These are phyloP conservation scores for Acer yangbiense DNA, from an alignment of 345 rosid genomes.

Conservation along the genomic window DNA sequence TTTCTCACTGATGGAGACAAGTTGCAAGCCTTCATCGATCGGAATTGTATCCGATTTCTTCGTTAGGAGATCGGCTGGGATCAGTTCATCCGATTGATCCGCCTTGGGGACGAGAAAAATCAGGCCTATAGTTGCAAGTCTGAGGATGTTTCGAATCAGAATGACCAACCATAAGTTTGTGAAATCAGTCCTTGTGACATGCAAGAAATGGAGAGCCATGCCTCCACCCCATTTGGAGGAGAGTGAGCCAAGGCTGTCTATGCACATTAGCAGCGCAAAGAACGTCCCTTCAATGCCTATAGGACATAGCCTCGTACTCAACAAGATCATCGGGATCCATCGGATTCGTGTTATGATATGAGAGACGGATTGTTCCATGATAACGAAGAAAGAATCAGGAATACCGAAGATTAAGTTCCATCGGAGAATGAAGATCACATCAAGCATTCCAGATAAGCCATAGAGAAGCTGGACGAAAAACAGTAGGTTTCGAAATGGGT, in stretches of 20 bases:
- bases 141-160: constrained; percentile 56
- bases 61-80: constrained; percentile 37
- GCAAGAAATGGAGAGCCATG: constrained; percentile 51
- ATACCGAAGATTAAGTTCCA: constrained; percentile 68
- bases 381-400: constrained; percentile 75
- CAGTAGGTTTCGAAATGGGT: constrained; percentile 60
- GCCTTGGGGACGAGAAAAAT: constrained; percentile 65
- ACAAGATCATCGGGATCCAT: constrained; percentile 83
- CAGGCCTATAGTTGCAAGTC: constrained; percentile 60
- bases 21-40: constrained; percentile 39
- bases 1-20: constrained; percentile 27
- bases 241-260: constrained; percentile 66
- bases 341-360: constrained; percentile 56
- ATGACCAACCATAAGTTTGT: constrained; percentile 64
- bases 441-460: constrained; percentile 67
- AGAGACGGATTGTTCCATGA: constrained; percentile 65
- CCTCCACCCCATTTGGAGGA: constrained; percentile 77
- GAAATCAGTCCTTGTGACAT: constrained; percentile 66
- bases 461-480: constrained; percentile 67
- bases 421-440: constrained; percentile 62
- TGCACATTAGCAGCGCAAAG: constrained; percentile 76
- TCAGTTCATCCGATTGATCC: constrained; percentile 49
- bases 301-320: constrained; percentile 78
- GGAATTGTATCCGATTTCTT: constrained; percentile 9
- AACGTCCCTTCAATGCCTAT: constrained; percentile 81